A percentile compares a stretch with the other conserved stretches of the same genome.
Conservation (phyloP, 208 protist genomes). For the Porcisia deanei region DNA sequence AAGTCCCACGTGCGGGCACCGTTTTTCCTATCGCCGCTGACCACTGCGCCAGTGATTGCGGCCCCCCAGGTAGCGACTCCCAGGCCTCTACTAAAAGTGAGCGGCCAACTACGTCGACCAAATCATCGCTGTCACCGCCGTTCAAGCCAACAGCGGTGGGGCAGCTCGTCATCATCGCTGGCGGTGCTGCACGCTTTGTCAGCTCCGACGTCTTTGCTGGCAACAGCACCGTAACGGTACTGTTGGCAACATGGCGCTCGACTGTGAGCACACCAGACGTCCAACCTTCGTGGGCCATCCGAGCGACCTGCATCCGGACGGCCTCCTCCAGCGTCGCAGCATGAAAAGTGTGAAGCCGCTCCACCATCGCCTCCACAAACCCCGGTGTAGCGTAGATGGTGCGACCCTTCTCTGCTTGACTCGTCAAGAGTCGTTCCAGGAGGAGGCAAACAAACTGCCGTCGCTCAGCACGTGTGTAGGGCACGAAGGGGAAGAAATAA, state of each 20-base stretch:
- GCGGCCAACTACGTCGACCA: not conserved
- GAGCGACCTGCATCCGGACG: conserved; percentile 60
- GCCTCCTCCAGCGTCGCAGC: conserved; percentile 69
- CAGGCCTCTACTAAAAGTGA: conserved; percentile 27
- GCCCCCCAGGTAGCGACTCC: conserved; percentile 18
- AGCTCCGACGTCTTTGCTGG: conserved; percentile 3
- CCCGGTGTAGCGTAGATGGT: conserved; percentile 54
- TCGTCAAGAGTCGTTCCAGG: conserved; percentile 57
- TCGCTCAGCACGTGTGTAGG: conserved; percentile 71
- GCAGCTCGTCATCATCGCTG: not conserved
- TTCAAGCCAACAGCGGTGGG: not conserved
- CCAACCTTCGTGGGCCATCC: conserved; percentile 47
- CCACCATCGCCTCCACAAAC: conserved; percentile 51
- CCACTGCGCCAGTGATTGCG: conserved; percentile 27
- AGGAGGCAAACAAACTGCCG: conserved; percentile 62
- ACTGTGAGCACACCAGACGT: conserved; percentile 60
- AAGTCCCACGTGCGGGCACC: not conserved
- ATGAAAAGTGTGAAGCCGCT: conserved; percentile 66
- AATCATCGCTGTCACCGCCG: conserved; percentile 1
- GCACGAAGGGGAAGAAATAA: conserved; percentile 79
- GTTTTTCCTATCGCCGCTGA: not conserved
- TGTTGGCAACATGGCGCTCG: conserved; percentile 27
- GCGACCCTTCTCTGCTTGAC: conserved; percentile 48
- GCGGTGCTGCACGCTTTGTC: not conserved
- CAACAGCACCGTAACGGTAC: conserved; percentile 21